A percentile compares a stretch with the other conserved stretches of the same genome.
Evolutionary conservation across 2,329 filamentous ascomycete genomes (phyloP).

Genomic region (Rosellinia necatrix): DNA sequence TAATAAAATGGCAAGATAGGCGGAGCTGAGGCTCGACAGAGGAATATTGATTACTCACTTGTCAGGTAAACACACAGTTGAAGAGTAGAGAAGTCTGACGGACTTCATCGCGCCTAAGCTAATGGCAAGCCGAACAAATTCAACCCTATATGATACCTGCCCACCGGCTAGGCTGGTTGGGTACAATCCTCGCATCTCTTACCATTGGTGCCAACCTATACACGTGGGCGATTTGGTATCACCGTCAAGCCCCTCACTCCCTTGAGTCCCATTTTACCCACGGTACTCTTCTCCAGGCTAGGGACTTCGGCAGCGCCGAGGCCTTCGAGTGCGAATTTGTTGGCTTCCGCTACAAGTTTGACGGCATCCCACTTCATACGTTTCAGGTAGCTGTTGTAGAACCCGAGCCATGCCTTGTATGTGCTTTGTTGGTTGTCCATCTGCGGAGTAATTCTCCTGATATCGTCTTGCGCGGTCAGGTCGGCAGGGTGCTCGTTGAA

Average conservation of each 20-base stretch:
- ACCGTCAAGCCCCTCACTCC: conserved; percentile 52
- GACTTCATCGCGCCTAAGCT: conserved; percentile 2
- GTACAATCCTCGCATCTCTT: neutral
- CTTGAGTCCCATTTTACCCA: conserved; percentile 63
- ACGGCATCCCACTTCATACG: conserved; percentile 41
- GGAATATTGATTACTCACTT: no score
- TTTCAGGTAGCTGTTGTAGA: conserved; percentile 57
- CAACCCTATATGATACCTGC: conserved; percentile 2
- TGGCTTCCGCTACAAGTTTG: conserved; percentile 54
- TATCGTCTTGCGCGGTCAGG: conserved; percentile 47
- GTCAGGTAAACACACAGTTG: conserved; percentile 3
- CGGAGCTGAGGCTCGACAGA: no score
- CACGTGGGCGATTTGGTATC: conserved; percentile 14
- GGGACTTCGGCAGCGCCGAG: conserved; percentile 55
- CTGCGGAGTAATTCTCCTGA: conserved; percentile 45
- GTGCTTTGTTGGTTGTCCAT: conserved; percentile 52
- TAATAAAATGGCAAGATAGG: no score
- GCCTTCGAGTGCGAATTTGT: conserved; percentile 53
- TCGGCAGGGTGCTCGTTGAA: conserved; percentile 54
- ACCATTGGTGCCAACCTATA: neutral
- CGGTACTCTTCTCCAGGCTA: conserved; percentile 49
- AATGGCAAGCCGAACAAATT: neutral
- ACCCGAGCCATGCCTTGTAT: conserved; percentile 63
- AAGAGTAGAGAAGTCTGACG: neutral
- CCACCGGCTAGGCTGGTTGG: conserved; percentile 8